Evolutionary conservation across 2,329 filamentous ascomycete genomes (phyloP).

Genomic region (Nannizziopsis barbatae): DNA sequence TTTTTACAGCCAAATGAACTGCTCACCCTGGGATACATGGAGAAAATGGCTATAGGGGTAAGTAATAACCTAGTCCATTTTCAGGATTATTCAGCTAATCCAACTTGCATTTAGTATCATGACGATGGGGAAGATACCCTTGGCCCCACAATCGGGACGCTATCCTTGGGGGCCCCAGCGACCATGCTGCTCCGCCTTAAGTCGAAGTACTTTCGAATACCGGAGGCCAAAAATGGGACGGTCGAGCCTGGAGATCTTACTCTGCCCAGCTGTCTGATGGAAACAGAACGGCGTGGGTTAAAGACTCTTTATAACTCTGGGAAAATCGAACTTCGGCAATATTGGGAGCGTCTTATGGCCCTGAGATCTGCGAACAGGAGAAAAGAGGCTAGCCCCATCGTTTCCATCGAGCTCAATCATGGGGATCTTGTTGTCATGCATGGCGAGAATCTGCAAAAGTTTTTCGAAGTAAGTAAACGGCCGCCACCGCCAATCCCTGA

Average conservation of each 20-base stretch:
- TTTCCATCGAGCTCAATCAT: constrained; percentile 42
- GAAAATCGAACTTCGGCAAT: constrained; percentile 17
- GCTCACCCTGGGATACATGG: constrained; percentile 45
- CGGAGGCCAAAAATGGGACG: constrained; percentile 8
- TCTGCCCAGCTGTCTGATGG: constrained; percentile 23
- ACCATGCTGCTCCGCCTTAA: constrained; percentile 48
- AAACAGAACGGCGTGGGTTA: constrained; percentile 20
- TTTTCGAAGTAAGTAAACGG: constrained; percentile 36
- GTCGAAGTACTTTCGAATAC: constrained; percentile 31
- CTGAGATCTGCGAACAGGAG: constrained; percentile 20
- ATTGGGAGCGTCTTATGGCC: constrained; percentile 20
- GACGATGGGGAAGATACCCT: constrained; percentile 49
- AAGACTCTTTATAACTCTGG: constrained; percentile 17
- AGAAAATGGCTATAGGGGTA: constrained; percentile 44
- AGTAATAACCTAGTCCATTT: constrained; percentile 13
- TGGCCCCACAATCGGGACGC: constrained; percentile 45
- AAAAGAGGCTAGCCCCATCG: constrained; percentile 22
- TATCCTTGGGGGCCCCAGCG: constrained; percentile 43
- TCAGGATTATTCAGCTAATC: background rate
- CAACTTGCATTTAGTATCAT: constrained; percentile 36
- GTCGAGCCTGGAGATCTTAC: constrained; percentile 22
- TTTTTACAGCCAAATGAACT: constrained; percentile 44
- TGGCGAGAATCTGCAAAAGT: constrained; percentile 44
- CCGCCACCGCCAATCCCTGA: background rate
- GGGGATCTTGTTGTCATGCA: constrained; percentile 51